Base-by-base conservation (phyloP, 176 grass and related monocot genomes). In the Carex parvula region DNA sequence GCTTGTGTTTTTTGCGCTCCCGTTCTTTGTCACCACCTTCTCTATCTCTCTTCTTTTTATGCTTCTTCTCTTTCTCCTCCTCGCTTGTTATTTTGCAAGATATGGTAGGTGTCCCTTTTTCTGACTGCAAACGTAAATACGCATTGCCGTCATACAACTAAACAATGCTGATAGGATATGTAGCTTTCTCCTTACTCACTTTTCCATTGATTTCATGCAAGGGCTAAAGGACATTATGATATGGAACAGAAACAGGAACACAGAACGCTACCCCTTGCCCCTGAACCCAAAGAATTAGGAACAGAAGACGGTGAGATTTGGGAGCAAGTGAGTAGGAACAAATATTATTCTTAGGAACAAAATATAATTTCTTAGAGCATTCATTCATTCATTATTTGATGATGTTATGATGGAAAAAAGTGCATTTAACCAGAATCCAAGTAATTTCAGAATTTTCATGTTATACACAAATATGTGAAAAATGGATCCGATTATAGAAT, bases 61-160 rank as follows among this genome's bases (percentile, higher is more conserved):
- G 52, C 83, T 77, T 85, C 32, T 85, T 77, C 56, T 85, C 71
- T 73, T 74, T 77, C 71, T 85, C 71, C 32, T 71, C 66, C 70
- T 78, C 70, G 2, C 32, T 85, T 76, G 30, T 72, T 72, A n/a
- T 29, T 85, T 85, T 85, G 53, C 70, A 85, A 32, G 70, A 78
- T 62, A 85, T 85, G 58, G 83, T 85, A 42, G 83, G 83, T 74
- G 60, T 85, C 53, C 83, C 83, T 85, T 76, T 85, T 29, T 85
- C 83, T 4, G 53, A 73, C 83, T 85, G 35, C 54, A 73, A 84
- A 74, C 0, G 3, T 18, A 44, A 70, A 60, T 52, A 73, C 15
- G 70, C 17, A 26, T 39, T 22, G 12, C 5, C 21, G 53, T 75
- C 20, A 53, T 53, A 52, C 9, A 53, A 75, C 46, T 53, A 13